These are phyloP conservation scores for Tylopilus cervinicoccineus DNA, from an alignment of 768 basidiomycete genomes.

Conservation along the genomic window DNA sequence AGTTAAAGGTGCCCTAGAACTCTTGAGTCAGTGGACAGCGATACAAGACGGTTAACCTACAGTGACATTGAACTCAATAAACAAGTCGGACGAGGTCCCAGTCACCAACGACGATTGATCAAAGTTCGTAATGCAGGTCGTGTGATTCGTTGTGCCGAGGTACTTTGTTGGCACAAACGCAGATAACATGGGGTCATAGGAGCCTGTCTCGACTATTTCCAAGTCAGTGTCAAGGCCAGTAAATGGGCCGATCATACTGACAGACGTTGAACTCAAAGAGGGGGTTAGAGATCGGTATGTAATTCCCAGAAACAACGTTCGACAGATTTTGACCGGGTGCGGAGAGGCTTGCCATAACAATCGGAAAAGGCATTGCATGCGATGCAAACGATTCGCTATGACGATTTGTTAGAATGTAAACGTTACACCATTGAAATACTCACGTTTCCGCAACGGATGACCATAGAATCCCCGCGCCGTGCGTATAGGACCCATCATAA, in stretches of 20 bases:
- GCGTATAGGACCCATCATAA: slow-evolving; percentile 24
- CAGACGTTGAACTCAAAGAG: slow-evolving; percentile 35
- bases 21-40: background rate
- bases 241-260: slow-evolving; percentile 6
- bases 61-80: slow-evolving; percentile 29
- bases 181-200: slow-evolving; percentile 39
- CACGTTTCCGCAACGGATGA: slow-evolving; percentile 33
- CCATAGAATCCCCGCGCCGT: slow-evolving; percentile 35
- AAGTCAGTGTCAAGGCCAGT: background rate
- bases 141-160: slow-evolving; percentile 37
- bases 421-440: slow-evolving; percentile 14
- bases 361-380: slow-evolving; percentile 37
- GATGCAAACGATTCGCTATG: slow-evolving; percentile 31
- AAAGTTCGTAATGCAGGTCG: slow-evolving; percentile 30
- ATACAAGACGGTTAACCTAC: slow-evolving; percentile 10
- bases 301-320: slow-evolving; percentile 15
- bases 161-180: slow-evolving; percentile 45
- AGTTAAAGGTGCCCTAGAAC: slow-evolving; percentile 7
- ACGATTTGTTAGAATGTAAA: background rate
- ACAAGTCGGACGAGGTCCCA: slow-evolving; percentile 39
- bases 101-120: slow-evolving; percentile 33
- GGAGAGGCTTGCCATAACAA: slow-evolving; percentile 29
- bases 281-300: slow-evolving; percentile 30
- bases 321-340: slow-evolving; percentile 26
- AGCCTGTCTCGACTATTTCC: slow-evolving; percentile 35